Evolutionary conservation across 2,329 filamentous ascomycete genomes (phyloP), one percentile per base, ranked within the genome.

Genomic region (Neocatenulostroma microsporum): DNA sequence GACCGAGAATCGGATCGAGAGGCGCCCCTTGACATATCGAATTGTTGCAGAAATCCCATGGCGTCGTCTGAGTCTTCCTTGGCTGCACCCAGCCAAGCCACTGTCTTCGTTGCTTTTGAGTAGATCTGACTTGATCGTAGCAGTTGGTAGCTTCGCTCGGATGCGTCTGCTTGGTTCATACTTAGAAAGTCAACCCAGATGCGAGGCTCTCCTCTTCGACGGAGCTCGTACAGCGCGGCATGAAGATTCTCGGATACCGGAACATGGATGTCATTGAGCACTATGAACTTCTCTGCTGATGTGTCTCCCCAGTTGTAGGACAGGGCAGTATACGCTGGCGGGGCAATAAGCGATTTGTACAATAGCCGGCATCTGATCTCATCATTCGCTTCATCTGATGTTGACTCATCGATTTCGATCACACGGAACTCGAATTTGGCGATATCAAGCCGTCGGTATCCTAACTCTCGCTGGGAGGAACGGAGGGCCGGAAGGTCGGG

Each of bases 271-370:
- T 17, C 31, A 15, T 34, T 25, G 9, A 34, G 7, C 5, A 25
- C 10, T 12, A 34, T 21, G 9, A 5, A 6, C 9, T 10, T 18
- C 7, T 8, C 10, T n/a, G 12, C 18, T 8, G 6, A 7, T 17
- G 9, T 13, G 14, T 32, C 31, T 12, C 31, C 31, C 31, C 31
- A 34, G 21, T 17, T 14, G 14, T 34, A 34, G 5, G 21, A 34
- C 12, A 34, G 21, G 7, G 31, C 31, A 9, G 13, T 14, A 17
- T 32, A 32, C 7, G 6, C 30, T 15, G 30, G 30, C 15, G 30
- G 30, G n/a, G n/a, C n/a, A n/a, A n/a, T n/a, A n/a, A n/a, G n/a
- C n/a, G n/a, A n/a, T n/a, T n/a, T n/a, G n/a, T n/a, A n/a, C n/a
- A n/a, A n/a, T n/a, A n/a, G n/a, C n/a, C n/a, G n/a, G n/a, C n/a